Conservation (phyloP, 768 basidiomycete species). For the Suillus sp. region DNA sequence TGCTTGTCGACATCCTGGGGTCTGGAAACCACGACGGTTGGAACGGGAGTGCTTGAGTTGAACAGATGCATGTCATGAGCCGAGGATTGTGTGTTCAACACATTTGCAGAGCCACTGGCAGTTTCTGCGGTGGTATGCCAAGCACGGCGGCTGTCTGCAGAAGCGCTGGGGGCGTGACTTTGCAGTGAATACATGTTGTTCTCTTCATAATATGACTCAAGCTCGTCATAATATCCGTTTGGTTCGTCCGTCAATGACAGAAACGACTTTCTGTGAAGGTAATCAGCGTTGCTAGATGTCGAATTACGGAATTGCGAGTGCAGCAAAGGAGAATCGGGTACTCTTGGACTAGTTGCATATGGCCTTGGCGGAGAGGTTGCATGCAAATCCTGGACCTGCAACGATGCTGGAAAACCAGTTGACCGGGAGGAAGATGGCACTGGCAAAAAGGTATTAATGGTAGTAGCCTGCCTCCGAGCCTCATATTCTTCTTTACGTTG, state of each 20-base stretch:
- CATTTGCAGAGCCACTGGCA: neutral
- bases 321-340: constrained; percentile 48
- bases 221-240: constrained; percentile 39
- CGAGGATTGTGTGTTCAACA: neutral
- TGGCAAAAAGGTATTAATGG: neutral
- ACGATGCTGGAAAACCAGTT: constrained; percentile 14
- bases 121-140: neutral
- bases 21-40: constrained; percentile 58
- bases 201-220: constrained; percentile 42
- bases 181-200: constrained; percentile 6
- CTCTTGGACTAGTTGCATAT: constrained; percentile 9
- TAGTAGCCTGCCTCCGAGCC: neutral
- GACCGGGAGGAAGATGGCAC: constrained; percentile 14
- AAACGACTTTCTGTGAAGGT: constrained; percentile 29
- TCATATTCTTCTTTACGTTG: constrained; percentile 11
- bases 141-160: neutral
- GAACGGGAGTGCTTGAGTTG: constrained; percentile 32
- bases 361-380: constrained; percentile 18
- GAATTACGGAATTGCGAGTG: constrained; percentile 51
- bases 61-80: neutral
- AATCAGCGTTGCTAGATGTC: constrained; percentile 32
- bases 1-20: constrained; percentile 31
- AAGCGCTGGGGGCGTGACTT: neutral
- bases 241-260: constrained; percentile 33
- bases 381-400: neutral